Percentiles rank a stretch among this genome's conserved stretches.
Evolutionary conservation across 2,329 filamentous ascomycete species (phyloP).

Genomic region (Dactylella cylindrospora): DNA sequence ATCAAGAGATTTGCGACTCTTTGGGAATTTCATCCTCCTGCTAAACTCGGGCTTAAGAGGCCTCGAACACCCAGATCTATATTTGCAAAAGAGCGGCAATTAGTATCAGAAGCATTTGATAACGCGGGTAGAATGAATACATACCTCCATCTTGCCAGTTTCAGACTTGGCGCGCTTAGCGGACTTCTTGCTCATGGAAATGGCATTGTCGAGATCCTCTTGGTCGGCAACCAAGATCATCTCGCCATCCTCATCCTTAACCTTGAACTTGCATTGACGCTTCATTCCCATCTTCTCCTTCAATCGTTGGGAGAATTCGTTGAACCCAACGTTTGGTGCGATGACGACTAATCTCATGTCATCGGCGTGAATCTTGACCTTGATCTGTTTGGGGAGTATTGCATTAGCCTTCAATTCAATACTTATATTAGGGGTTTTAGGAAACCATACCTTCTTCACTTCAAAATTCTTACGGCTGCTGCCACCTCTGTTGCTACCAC

Average conservation of each 20-base stretch:
- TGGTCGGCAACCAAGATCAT: slow-evolving; percentile 98
- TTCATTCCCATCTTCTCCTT: slow-evolving; percentile 81
- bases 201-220: slow-evolving; percentile 88
- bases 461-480: slow-evolving; percentile 48
- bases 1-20: too few species aligned
- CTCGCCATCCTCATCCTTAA: slow-evolving; percentile 80
- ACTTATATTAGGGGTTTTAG: slow-evolving; percentile 19
- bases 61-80: slow-evolving; percentile 41
- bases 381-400: slow-evolving; percentile 60
- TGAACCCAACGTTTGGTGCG: slow-evolving; percentile 69
- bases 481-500: slow-evolving; percentile 55
- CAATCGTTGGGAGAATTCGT: slow-evolving; percentile 75
- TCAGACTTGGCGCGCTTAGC: slow-evolving; percentile 75
- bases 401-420: background rate
- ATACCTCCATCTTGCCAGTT: slow-evolving; percentile 92
- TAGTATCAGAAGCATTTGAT: background rate
- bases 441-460: slow-evolving; percentile 46
- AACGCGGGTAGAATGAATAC: slow-evolving; percentile 51
- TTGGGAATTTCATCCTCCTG: too few species aligned
- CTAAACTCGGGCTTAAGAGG: too few species aligned
- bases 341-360: slow-evolving; percentile 95
- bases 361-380: slow-evolving; percentile 86
- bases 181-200: slow-evolving; percentile 67
- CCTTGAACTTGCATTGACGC: slow-evolving; percentile 82
- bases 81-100: background rate